These are phyloP conservation scores for Schoenoplectus triqueter DNA, from an alignment of 202 grass and related monocot genomes.

Conservation along the genomic window DNA sequence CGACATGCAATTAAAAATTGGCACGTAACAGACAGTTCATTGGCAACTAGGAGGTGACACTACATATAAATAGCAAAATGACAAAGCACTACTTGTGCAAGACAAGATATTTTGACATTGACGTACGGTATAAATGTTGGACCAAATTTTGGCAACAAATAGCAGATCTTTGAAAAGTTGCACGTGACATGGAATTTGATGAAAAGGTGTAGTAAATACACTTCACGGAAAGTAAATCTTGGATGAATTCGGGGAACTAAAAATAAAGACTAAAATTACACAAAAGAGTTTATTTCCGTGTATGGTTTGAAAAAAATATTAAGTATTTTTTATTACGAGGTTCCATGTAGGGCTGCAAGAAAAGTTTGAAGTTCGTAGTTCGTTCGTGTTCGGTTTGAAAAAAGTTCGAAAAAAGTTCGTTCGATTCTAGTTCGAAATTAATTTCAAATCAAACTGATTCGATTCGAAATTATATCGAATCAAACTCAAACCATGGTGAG, in stretches of 20 bases:
- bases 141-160: constrained; percentile 14
- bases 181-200: background rate
- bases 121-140: constrained; percentile 25
- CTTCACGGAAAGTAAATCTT: constrained; percentile 14
- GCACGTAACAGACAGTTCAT: background rate
- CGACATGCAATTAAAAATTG: background rate
- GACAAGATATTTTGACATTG: constrained; percentile 24
- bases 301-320: background rate
- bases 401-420: too few relatives aligned
- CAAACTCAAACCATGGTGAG: too few relatives aligned
- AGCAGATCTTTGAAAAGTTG: constrained; percentile 17
- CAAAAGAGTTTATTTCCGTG: background rate
- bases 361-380: too few relatives aligned
- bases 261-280: background rate
- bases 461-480: too few relatives aligned
- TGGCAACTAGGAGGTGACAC: constrained; percentile 4
- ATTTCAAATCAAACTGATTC: too few relatives aligned
- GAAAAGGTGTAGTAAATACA: background rate
- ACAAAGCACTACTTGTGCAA: background rate
- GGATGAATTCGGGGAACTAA: background rate
- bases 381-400: too few relatives aligned
- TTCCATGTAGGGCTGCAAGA: too few relatives aligned
- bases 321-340: background rate
- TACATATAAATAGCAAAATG: constrained; percentile 11
- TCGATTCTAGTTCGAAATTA: too few relatives aligned